Conservation (phyloP, 73 alveolate species). For the Blepharisma japonicum region DNA sequence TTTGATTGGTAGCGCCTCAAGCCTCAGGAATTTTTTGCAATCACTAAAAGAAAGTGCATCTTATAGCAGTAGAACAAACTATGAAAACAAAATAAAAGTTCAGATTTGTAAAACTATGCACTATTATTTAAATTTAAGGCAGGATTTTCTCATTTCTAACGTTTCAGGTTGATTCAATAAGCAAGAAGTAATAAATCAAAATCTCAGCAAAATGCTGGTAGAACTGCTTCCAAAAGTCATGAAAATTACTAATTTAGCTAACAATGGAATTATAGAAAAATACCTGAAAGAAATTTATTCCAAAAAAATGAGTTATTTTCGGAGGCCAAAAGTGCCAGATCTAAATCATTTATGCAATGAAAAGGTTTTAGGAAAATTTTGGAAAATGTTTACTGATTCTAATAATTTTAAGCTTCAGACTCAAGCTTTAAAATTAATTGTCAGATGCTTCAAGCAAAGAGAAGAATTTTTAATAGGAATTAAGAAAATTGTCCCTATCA, state of each 20-base stretch:
- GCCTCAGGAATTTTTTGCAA: not conserved
- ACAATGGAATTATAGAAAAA: not conserved
- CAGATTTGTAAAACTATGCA: slow-evolving; percentile 8
- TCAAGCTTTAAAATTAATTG: not conserved
- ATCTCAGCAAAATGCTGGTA: not conserved
- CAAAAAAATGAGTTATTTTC: not conserved
- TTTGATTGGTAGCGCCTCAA: not conserved
- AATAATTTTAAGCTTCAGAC: slow-evolving; percentile 24
- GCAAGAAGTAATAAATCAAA: not conserved
- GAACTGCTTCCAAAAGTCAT: not conserved
- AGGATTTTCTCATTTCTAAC: slow-evolving; percentile 16
- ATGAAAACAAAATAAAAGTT: not conserved
- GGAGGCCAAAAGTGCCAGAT: not conserved
- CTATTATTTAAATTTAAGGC: slow-evolving; percentile 4
- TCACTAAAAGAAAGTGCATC: not conserved
- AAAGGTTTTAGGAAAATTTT: not conserved
- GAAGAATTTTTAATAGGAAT: not conserved
- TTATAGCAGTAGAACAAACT: not conserved
- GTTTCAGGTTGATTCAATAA: slow-evolving; percentile 16
- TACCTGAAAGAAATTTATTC: not conserved
- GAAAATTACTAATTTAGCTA: not conserved
- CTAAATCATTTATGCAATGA: not conserved
- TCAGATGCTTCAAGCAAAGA: slow-evolving; percentile 9
- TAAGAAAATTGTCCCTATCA: slow-evolving; percentile 3
- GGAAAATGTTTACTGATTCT: not conserved